phyloP scores from a whole-genome alignment of 176 grass and related monocot species.

The Saccharum officinarum region DNA sequence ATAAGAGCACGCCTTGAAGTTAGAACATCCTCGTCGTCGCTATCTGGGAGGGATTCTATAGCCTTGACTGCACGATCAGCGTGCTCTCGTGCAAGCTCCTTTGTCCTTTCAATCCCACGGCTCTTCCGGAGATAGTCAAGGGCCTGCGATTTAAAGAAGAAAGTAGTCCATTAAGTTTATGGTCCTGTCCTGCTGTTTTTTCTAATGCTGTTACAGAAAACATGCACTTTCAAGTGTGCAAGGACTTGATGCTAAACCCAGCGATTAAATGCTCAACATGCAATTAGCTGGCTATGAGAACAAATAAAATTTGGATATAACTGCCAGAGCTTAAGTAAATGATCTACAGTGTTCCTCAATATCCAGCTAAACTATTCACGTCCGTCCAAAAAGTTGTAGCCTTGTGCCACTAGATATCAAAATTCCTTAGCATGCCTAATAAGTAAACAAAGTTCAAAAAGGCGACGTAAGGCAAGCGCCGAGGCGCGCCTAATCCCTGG shows the following conservation, averaged over 20 bases:
- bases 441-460: no score
- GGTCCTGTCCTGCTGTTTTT: not conserved
- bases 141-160: slow-evolving; percentile 47
- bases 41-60: slow-evolving; percentile 74
- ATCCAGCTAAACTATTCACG: not conserved
- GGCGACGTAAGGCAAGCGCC: not conserved
- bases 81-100: slow-evolving; percentile 65
- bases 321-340: not conserved
- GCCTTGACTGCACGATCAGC: slow-evolving; percentile 63
- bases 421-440: no score
- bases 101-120: slow-evolving; percentile 73
- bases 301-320: not conserved
- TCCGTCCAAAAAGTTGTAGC: not conserved
- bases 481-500: not conserved
- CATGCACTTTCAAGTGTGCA: not conserved
- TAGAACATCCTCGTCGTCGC: slow-evolving; percentile 78
- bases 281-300: not conserved
- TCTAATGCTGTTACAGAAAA: not conserved
- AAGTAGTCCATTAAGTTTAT: slow-evolving; percentile 4
- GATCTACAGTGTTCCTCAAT: not conserved
- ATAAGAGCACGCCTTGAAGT: slow-evolving; percentile 74
- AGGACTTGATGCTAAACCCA: not conserved
- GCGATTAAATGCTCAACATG: not conserved
- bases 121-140: slow-evolving; percentile 73
- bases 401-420: not conserved